Evolutionary conservation across 2,329 filamentous ascomycete species (phyloP).

Genomic region (Alternaria burnsii): DNA sequence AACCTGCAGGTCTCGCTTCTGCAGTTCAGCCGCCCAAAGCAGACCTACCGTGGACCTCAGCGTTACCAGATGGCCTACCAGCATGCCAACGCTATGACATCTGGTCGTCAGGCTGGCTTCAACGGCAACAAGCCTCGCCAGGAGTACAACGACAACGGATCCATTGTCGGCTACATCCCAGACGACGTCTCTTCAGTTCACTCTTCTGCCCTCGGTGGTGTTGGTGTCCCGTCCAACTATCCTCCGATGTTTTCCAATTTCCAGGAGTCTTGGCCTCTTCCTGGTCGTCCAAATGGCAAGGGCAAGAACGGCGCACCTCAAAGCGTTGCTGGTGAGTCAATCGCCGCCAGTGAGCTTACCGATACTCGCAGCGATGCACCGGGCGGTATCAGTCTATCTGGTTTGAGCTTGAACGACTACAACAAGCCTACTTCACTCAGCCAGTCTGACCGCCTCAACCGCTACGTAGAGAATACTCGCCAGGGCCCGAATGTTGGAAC

Average conservation of each 20-base stretch:
- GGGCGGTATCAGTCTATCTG: constrained; percentile 87
- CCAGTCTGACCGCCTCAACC: constrained; percentile 90
- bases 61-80: constrained; percentile 83
- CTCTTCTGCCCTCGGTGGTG: constrained; percentile 86
- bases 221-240: constrained; percentile 81
- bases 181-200: constrained; percentile 98
- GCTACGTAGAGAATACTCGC: constrained; percentile 88
- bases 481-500: constrained; percentile 61
- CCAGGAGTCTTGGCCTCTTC: constrained; percentile 88
- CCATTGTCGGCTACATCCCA: constrained; percentile 92
- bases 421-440: constrained; percentile 77
- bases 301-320: constrained; percentile 69
- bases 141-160: constrained; percentile 77
- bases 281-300: constrained; percentile 74
- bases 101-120: constrained; percentile 51
- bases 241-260: constrained; percentile 97
- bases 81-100: constrained; percentile 68
- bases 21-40: constrained; percentile 93
- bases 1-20: constrained; percentile 96
- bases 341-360: constrained; percentile 88
- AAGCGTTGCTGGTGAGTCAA: constrained; percentile 89
- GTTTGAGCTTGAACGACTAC: constrained; percentile 76
- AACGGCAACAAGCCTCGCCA: constrained; percentile 61
- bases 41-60: constrained; percentile 88
- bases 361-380: constrained; percentile 81